These are phyloP conservation scores for Sanghuangporus weigelae DNA, from an alignment of 1,284 basidiomycete genomes.

Conservation along the genomic window DNA sequence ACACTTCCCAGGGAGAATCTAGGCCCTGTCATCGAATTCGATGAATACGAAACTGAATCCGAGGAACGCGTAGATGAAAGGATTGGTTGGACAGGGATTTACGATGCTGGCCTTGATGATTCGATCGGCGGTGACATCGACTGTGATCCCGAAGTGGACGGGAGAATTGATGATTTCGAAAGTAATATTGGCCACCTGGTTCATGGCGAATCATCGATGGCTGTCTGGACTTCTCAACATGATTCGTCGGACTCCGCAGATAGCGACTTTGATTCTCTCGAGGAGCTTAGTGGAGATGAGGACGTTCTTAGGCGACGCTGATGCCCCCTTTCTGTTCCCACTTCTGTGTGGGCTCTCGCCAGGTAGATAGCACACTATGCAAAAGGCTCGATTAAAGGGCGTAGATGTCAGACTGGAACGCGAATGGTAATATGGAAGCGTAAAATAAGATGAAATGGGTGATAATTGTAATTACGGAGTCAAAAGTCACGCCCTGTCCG, in stretches of 20 bases:
- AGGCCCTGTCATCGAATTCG: background rate
- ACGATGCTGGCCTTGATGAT: background rate
- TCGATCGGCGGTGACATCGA: background rate
- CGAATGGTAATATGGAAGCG: too few species aligned
- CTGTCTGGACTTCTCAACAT: background rate
- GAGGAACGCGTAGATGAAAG: background rate
- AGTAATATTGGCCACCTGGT: background rate
- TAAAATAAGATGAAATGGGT: too few species aligned
- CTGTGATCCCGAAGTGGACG: background rate
- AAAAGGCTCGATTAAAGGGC: too few species aligned
- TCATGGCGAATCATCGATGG: background rate
- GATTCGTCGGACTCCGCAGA: slow-evolving; percentile 12
- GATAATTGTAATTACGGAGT: too few species aligned
- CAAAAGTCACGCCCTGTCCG: too few species aligned
- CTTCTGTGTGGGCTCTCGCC: too few species aligned
- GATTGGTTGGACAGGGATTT: background rate
- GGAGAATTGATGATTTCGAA: background rate
- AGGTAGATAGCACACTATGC: too few species aligned
- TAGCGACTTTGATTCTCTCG: background rate
- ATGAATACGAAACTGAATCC: background rate
- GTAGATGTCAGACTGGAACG: too few species aligned
- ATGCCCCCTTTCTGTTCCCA: too few species aligned
- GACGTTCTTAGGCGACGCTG: too few species aligned
- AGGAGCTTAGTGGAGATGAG: too few species aligned
- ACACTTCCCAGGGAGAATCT: background rate